Evolutionary conservation across 192 early-diverging fungal genomes (phyloP).

Genomic region (Pecoramyces ruminantium): DNA sequence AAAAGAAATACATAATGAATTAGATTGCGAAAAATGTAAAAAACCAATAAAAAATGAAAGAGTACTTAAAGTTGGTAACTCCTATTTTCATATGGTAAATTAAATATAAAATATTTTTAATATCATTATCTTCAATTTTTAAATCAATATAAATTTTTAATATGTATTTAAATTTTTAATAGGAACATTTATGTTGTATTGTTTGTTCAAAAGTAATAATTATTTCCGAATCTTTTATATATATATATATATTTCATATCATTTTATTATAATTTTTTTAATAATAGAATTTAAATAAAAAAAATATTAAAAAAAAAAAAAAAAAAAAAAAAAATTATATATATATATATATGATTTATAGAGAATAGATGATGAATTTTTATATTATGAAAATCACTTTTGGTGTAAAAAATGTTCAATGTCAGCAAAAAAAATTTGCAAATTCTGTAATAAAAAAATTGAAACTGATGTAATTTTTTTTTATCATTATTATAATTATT

Average conservation of each 20-base stretch:
- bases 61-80: not conserved
- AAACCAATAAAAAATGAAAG: not conserved
- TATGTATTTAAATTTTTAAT: no score
- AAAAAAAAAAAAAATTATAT: no score
- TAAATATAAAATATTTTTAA: not conserved
- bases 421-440: not conserved
- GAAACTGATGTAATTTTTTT: not conserved
- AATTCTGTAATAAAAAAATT: not conserved
- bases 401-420: not conserved
- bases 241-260: no score
- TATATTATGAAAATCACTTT: not conserved
- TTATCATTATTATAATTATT: no score
- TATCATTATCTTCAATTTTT: no score
- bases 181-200: no score
- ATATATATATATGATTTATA: not conserved
- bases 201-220: no score
- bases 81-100: not conserved
- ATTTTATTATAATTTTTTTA: no score
- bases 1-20: not conserved
- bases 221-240: no score
- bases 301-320: not conserved
- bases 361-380: not conserved
- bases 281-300: not conserved
- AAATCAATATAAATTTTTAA: no score
- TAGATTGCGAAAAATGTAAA: not conserved